Base-by-base conservation (phyloP, 2,329 filamentous ascomycete genomes). In the Lasiodiplodia sp. region DNA sequence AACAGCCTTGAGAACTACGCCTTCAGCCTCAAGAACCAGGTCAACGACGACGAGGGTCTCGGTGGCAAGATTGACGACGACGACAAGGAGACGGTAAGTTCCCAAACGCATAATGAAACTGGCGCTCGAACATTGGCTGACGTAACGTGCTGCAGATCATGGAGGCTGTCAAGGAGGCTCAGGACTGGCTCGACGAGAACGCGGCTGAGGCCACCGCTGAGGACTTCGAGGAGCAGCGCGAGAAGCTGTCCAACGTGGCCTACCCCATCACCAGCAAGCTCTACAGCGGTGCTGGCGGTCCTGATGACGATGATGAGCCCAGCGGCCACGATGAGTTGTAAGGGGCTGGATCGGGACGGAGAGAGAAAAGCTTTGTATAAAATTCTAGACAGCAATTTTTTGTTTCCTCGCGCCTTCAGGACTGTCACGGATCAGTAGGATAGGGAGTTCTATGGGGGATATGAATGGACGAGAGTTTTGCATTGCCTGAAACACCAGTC, bases 211-310 rank as follows among this genome's bases (percentile, higher is more conserved):
- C 96, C 72, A 89, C 86, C 74, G 87, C 93, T 70, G 95, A 97
- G 86, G 96, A 98, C 86, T 97, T 98, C 77, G 94, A 97, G 84
- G 96, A 99, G 89, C 95, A 98, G 87, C 97, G 96, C 88, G 95
- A 99, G 92, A 97, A 97, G 89, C 89, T 99, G 75, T 96, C 92
- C 77, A 92, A 92, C 82, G 92, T 97, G 73, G 96, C 96, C 67
- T 97, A 98, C 86, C 96, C 96, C 75, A 99, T 99, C 85, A 99
- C 96, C 76, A 97, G 93, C 86, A 99, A 99, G 90, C 88, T 97
- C 78, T 97, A 97, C 87, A 85, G 82, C 74, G 89, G 76, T 70
- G 82, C 80, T 75, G 90, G 87, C 73, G 89, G 86, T 71, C 79
- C 81, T 65, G 87, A 86, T 74, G 86, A 84, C 71, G 91, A 89